Evolutionary conservation across 2,329 filamentous ascomycete genomes (phyloP).

Genomic region (Dactylellina cionopaga): DNA sequence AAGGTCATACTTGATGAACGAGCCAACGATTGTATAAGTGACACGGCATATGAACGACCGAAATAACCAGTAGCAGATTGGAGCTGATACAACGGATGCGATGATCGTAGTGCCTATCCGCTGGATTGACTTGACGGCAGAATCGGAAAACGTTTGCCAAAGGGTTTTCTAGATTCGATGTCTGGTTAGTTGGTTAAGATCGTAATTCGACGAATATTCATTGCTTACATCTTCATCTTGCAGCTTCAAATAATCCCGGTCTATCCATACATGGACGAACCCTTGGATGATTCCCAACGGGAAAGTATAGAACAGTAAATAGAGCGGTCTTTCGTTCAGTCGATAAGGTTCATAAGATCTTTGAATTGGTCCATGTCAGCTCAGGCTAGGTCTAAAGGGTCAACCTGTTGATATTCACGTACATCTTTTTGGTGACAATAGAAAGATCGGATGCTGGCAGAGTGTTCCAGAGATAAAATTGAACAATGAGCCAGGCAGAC

Average conservation of each 20-base stretch:
- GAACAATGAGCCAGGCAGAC: slow-evolving; percentile 54
- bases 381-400: not conserved
- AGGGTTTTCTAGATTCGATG: slow-evolving; percentile 22
- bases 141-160: slow-evolving; percentile 42
- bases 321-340: slow-evolving; percentile 56
- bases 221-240: slow-evolving; percentile 41
- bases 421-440: slow-evolving; percentile 54
- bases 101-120: slow-evolving; percentile 52
- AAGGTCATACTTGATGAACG: slow-evolving; percentile 53
- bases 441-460: slow-evolving; percentile 52
- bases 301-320: slow-evolving; percentile 53
- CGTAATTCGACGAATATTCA: not conserved
- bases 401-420: slow-evolving; percentile 9
- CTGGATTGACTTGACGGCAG: slow-evolving; percentile 35
- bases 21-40: slow-evolving; percentile 53
- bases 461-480: slow-evolving; percentile 55
- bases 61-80: slow-evolving; percentile 55
- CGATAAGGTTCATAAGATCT: slow-evolving; percentile 54
- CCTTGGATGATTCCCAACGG: slow-evolving; percentile 55
- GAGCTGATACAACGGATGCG: slow-evolving; percentile 46
- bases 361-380: too few relatives aligned
- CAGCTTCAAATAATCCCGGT: slow-evolving; percentile 54
- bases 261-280: slow-evolving; percentile 53
- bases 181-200: not conserved
- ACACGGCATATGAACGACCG: slow-evolving; percentile 54